These are phyloP conservation scores for Colletotrichum plurivorum DNA, from an alignment of 2,329 filamentous ascomycete species.

Conservation along the genomic window DNA sequence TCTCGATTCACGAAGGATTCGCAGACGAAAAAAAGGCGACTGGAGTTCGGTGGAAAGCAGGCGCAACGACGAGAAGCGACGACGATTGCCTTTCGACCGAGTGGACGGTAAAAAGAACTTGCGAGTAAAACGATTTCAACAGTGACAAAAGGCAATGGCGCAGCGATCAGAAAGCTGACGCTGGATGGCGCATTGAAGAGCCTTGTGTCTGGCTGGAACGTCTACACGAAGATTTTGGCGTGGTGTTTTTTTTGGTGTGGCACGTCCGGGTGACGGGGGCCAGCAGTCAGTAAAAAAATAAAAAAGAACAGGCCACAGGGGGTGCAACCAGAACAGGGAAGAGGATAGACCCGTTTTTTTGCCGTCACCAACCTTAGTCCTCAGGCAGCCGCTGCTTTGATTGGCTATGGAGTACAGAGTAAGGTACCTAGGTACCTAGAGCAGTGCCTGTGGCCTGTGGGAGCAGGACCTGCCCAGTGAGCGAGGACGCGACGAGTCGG, in stretches of 20 bases:
- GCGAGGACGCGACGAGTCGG: conserved; percentile 1
- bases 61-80: conserved; percentile 28
- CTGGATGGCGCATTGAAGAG: conserved; percentile 39
- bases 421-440: too few species aligned
- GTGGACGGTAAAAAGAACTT: background rate
- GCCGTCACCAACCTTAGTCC: conserved; percentile 20
- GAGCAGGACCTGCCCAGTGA: background rate
- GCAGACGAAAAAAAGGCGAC: conserved; percentile 31
- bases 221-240: conserved; percentile 37
- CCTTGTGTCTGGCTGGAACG: conserved; percentile 29
- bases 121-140: conserved; percentile 6
- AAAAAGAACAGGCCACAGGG: conserved; percentile 31
- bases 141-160: conserved; percentile 21
- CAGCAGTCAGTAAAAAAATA: conserved; percentile 24
- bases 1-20: conserved; percentile 37
- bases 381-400: conserved; percentile 25
- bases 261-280: conserved; percentile 32
- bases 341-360: conserved; percentile 14
- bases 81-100: conserved; percentile 1
- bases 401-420: background rate
- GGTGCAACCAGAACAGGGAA: conserved; percentile 17
- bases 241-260: conserved; percentile 39
- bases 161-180: conserved; percentile 38
- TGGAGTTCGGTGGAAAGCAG: conserved; percentile 14
- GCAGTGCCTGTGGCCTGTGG: background rate